Percentiles rank a stretch among this genome's conserved stretches.
These are phyloP conservation scores for Bimuria novae-zelandiae DNA, from an alignment of 2,329 filamentous ascomycete genomes.

Conservation along the genomic window DNA sequence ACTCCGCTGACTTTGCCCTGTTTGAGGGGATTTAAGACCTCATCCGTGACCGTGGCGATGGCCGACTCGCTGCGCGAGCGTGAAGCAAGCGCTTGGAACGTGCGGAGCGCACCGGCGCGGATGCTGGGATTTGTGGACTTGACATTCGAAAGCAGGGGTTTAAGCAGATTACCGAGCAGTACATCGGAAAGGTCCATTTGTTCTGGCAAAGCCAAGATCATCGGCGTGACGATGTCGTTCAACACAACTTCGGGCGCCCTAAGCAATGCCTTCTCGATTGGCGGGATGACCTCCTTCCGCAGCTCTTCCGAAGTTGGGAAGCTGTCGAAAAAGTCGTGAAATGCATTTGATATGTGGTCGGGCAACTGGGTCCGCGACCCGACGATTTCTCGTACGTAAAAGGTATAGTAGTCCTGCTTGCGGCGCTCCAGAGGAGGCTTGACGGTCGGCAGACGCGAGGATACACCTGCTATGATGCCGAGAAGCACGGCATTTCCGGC, in stretches of 20 bases:
- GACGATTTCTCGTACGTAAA: constrained; percentile 83
- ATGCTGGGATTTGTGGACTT: constrained; percentile 86
- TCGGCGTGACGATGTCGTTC: constrained; percentile 73
- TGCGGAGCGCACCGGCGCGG: constrained; percentile 73
- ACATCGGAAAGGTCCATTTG: constrained; percentile 77
- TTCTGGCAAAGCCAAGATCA: constrained; percentile 71
- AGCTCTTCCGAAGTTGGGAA: constrained; percentile 78
- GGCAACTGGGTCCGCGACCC: constrained; percentile 76
- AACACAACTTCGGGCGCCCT: constrained; percentile 89
- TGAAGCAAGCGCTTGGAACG: constrained; percentile 72
- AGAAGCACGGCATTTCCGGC: constrained; percentile 77
- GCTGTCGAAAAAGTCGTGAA: constrained; percentile 79
- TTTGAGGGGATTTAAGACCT: constrained; percentile 80
- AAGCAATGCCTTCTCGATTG: constrained; percentile 85
- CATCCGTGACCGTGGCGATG: constrained; percentile 72
- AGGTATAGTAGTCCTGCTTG: constrained; percentile 77
- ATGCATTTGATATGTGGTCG: constrained; percentile 70
- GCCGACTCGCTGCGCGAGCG: constrained; percentile 63
- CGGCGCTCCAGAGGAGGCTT: constrained; percentile 66
- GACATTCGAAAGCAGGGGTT: constrained; percentile 84
- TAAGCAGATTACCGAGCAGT: constrained; percentile 74
- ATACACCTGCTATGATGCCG: constrained; percentile 86
- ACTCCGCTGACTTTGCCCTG: constrained; percentile 80
- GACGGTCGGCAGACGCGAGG: constrained; percentile 68
- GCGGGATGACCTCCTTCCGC: constrained; percentile 73